These are phyloP conservation scores for Fomitopsis schrenkii DNA, from an alignment of 1,284 basidiomycete genomes.

Conservation along the genomic window DNA sequence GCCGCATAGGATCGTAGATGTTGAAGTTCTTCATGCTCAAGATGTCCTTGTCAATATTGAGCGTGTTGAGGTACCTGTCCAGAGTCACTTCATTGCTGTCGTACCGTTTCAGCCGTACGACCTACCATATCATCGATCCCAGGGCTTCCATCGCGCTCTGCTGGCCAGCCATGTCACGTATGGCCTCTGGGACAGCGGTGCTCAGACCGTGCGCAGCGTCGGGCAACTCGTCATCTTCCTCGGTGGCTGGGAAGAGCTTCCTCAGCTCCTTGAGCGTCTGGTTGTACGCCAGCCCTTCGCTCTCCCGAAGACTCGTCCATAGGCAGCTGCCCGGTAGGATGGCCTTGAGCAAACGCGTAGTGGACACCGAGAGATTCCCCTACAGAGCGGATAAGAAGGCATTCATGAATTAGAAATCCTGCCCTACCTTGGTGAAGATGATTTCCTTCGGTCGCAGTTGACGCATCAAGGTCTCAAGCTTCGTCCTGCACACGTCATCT, in stretches of 20 bases:
- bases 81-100: not conserved
- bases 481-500: conserved; percentile 91
- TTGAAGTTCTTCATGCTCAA: conserved; percentile 95
- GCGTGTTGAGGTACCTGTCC: conserved; percentile 76
- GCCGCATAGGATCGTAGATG: conserved; percentile 90
- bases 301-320: conserved; percentile 83
- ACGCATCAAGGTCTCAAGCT: conserved; percentile 90
- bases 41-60: conserved; percentile 93
- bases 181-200: conserved; percentile 64
- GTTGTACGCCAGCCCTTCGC: conserved; percentile 78
- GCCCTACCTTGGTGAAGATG: conserved; percentile 80
- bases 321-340: conserved; percentile 77
- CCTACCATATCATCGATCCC: conserved; percentile 84
- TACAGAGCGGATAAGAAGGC: conserved; percentile 24
- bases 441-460: conserved; percentile 94
- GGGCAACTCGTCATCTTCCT: conserved; percentile 44
- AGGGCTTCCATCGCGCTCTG: conserved; percentile 76
- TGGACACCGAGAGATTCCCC: conserved; percentile 82
- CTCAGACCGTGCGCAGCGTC: conserved; percentile 37
- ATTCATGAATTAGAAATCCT: not conserved
- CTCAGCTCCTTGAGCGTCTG: conserved; percentile 71
- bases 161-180: conserved; percentile 67
- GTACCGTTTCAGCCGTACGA: not conserved
- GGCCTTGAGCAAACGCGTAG: conserved; percentile 76
- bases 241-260: conserved; percentile 54